Evolutionary conservation across 345 rosid species (phyloP).

Genomic region (Syzygium jambos): DNA sequence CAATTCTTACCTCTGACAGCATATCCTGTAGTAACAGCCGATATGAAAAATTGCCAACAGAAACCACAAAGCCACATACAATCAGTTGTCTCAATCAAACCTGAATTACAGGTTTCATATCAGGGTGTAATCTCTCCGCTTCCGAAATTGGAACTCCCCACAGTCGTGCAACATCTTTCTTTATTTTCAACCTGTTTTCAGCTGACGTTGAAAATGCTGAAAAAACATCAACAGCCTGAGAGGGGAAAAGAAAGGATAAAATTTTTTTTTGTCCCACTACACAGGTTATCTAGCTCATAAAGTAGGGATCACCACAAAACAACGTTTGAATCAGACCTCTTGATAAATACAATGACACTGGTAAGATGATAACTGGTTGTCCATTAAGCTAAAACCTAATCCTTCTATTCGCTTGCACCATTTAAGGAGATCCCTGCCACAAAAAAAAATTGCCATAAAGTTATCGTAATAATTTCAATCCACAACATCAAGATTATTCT

Average conservation of each 20-base stretch:
- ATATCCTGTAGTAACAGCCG: conserved; percentile 38
- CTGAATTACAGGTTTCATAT: conserved; percentile 68
- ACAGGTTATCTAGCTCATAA: background rate
- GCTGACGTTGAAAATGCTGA: conserved; percentile 44
- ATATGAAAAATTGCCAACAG: conserved; percentile 16
- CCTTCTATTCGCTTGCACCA: conserved; percentile 81
- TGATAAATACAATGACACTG: conserved; percentile 49
- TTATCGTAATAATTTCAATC: background rate
- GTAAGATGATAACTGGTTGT: conserved; percentile 27
- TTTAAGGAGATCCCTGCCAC: conserved; percentile 85
- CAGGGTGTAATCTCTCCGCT: conserved; percentile 30
- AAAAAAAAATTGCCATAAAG: background rate
- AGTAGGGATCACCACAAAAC: background rate
- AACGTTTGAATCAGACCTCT: conserved; percentile 42
- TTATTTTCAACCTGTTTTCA: conserved; percentile 37
- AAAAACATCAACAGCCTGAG: conserved; percentile 79
- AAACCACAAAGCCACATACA: background rate
- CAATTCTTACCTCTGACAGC: conserved; percentile 45
- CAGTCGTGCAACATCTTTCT: conserved; percentile 48
- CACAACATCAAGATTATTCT: background rate
- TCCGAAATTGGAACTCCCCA: conserved; percentile 50
- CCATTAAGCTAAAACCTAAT: conserved; percentile 8
- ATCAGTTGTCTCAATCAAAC: conserved; percentile 23
- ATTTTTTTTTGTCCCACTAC: background rate
- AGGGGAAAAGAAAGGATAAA: conserved; percentile 6